Percentiles rank a stretch among this genome's conserved stretches.
Conservation (phyloP, 2,329 filamentous ascomycete genomes). For the Fusarium cicatricum region DNA sequence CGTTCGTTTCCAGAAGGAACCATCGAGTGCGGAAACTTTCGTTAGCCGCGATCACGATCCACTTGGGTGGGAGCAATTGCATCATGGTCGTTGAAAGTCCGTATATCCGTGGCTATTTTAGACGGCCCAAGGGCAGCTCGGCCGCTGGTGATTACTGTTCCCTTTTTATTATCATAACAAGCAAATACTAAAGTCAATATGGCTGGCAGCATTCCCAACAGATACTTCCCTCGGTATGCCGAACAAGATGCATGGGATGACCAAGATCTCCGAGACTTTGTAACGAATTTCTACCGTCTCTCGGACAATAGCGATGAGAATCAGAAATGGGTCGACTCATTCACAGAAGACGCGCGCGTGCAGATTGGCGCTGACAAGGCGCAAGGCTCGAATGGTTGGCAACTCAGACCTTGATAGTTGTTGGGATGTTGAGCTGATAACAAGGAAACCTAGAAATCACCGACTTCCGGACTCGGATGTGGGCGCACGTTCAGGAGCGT, state of each 20-base stretch:
- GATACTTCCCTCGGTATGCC: conserved; percentile 46
- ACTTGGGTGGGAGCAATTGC: conserved; percentile 28
- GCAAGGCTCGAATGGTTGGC: conserved; percentile 47
- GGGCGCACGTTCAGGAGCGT: conserved; percentile 51
- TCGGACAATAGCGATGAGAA: conserved; percentile 54
- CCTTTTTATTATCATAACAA: not conserved
- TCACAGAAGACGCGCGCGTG: conserved; percentile 52
- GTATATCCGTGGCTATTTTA: conserved; percentile 10
- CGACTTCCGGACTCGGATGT: conserved; percentile 53
- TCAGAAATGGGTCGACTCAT: conserved; percentile 54
- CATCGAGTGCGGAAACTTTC: conserved; percentile 11
- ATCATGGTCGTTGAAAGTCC: conserved; percentile 23
- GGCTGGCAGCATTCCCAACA: conserved; percentile 33
- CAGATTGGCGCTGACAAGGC: conserved; percentile 53
- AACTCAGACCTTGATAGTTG: not conserved
- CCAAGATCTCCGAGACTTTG: conserved; percentile 48
- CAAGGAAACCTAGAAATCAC: conserved; percentile 48
- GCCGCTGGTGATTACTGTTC: not conserved
- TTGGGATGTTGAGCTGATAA: conserved; percentile 11
- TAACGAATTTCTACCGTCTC: conserved; percentile 54
- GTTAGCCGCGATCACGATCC: conserved; percentile 24
- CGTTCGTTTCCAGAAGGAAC: conserved; percentile 16
- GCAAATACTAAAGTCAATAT: conserved; percentile 12
- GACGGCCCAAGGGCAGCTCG: not conserved
- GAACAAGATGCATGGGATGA: conserved; percentile 43